Evolutionary conservation across 805 yeast species (phyloP).

Genomic region (Metschnikowia bowlesiae): DNA sequence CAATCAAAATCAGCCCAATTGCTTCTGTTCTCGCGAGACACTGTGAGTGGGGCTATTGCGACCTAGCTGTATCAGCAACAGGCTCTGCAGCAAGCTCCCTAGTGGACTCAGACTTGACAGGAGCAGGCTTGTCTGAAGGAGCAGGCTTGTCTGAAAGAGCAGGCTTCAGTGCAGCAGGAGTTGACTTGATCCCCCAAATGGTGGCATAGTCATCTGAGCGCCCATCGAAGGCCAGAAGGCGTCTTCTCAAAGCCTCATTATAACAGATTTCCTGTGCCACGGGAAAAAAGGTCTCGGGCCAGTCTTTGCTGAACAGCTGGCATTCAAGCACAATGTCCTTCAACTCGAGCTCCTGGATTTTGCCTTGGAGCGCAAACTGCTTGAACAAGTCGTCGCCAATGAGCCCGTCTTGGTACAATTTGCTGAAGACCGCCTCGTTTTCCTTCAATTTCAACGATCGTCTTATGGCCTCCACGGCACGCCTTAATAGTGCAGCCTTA

Average conservation of each 20-base stretch:
- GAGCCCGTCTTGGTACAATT: constrained; percentile 79
- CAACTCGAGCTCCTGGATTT: constrained; percentile 77
- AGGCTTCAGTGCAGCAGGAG: no score
- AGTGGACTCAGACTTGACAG: no score
- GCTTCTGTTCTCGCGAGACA: no score
- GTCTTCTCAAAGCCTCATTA: constrained; percentile 85
- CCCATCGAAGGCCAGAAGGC: constrained; percentile 47
- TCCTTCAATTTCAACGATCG: constrained; percentile 81
- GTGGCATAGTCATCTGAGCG: constrained; percentile 30
- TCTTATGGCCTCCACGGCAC: constrained; percentile 83
- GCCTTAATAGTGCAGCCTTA: constrained; percentile 53
- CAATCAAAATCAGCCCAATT: no score
- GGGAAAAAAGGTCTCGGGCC: constrained; percentile 74
- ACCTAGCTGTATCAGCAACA: no score
- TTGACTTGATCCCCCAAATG: constrained; percentile 24
- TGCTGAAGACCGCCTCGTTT: constrained; percentile 60
- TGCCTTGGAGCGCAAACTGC: constrained; percentile 71
- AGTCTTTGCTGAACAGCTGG: constrained; percentile 65
- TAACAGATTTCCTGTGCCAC: constrained; percentile 85
- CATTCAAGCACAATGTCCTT: constrained; percentile 74
- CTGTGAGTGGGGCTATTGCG: no score
- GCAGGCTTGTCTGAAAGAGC: no score
- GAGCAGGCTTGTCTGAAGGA: no score
- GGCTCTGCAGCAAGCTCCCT: no score
- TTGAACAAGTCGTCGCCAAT: constrained; percentile 87